Conservation (phyloP, 2,329 filamentous ascomycete species). For the Penicillium sp. region DNA sequence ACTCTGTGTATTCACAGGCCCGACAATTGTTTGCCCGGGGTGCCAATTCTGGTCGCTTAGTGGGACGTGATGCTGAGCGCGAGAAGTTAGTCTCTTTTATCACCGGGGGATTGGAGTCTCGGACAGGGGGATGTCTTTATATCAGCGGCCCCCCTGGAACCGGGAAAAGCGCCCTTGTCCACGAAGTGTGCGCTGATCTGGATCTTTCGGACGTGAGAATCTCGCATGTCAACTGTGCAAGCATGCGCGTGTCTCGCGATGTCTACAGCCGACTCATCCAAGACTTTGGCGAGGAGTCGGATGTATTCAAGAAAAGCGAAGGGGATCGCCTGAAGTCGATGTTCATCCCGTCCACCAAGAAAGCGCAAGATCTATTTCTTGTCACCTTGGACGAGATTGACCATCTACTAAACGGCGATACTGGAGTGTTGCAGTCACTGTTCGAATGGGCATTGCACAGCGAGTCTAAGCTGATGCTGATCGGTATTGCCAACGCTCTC, state of each 20-base stretch:
- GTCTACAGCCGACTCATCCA: conserved; percentile 76
- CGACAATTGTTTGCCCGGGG: conserved; percentile 82
- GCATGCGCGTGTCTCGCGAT: conserved; percentile 81
- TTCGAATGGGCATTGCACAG: conserved; percentile 92
- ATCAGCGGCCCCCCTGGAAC: conserved; percentile 94
- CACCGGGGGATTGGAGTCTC: conserved; percentile 56
- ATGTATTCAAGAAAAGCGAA: conserved; percentile 63
- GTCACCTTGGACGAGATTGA: conserved; percentile 94
- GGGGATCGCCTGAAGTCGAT: conserved; percentile 64
- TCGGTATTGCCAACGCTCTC: conserved; percentile 93
- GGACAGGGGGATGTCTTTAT: conserved; percentile 77
- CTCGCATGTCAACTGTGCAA: conserved; percentile 94
- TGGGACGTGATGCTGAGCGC: conserved; percentile 70
- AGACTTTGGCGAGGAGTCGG: conserved; percentile 60
- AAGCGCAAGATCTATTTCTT: conserved; percentile 60
- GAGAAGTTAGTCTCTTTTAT: conserved; percentile 68
- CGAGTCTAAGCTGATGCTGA: conserved; percentile 72
- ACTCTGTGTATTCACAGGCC: conserved; percentile 81
- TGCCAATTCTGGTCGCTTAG: conserved; percentile 66
- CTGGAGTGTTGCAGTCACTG: conserved; percentile 85
- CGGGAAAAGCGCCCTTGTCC: conserved; percentile 91
- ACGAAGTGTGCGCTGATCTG: conserved; percentile 66
- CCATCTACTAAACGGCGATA: conserved; percentile 80
- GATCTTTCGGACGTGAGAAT: conserved; percentile 57
- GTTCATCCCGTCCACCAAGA: conserved; percentile 63